Evolutionary conservation across 2,329 filamentous ascomycete genomes (phyloP).

Genomic region (Thielaviopsis musarum): DNA sequence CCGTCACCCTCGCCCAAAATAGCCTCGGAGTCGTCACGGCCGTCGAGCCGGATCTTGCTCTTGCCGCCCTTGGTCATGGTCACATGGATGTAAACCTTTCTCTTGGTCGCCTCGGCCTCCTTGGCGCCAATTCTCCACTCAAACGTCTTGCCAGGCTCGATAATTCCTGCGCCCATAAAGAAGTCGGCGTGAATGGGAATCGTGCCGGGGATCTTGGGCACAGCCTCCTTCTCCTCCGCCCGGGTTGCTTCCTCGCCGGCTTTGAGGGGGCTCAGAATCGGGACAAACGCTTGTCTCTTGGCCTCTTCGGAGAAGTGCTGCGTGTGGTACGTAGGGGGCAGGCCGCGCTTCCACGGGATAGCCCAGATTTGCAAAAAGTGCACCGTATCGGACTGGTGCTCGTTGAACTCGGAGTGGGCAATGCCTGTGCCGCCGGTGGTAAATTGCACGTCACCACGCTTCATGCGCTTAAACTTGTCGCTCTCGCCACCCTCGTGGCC

Average conservation of each 20-base stretch:
- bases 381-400: conserved; percentile 51
- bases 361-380: conserved; percentile 89
- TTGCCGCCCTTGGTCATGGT: conserved; percentile 65
- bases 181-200: conserved; percentile 78
- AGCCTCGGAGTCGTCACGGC: conserved; percentile 40
- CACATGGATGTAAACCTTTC: conserved; percentile 67
- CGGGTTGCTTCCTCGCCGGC: conserved; percentile 44
- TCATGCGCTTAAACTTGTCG: conserved; percentile 54
- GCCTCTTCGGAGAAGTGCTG: conserved; percentile 52
- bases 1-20: conserved; percentile 64
- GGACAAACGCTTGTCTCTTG: conserved; percentile 54
- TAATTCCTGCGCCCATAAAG: conserved; percentile 63
- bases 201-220: conserved; percentile 43
- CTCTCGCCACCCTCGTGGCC: conserved; percentile 40
- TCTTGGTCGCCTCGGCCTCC: conserved; percentile 32
- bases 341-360: conserved; percentile 54
- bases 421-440: conserved; percentile 73
- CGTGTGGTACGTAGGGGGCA: conserved; percentile 64
- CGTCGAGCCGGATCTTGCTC: conserved; percentile 52
- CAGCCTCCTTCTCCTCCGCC: conserved; percentile 46
- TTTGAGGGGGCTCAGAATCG: conserved; percentile 60
- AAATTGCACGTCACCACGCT: conserved; percentile 73
- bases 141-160: conserved; percentile 48
- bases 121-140: conserved; percentile 54
- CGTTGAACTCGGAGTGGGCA: conserved; percentile 69